Percentiles rank a stretch among this genome's conserved stretches.
Evolutionary conservation across 2,329 filamentous ascomycete genomes (phyloP).

Genomic region (Orbilia brochopaga): DNA sequence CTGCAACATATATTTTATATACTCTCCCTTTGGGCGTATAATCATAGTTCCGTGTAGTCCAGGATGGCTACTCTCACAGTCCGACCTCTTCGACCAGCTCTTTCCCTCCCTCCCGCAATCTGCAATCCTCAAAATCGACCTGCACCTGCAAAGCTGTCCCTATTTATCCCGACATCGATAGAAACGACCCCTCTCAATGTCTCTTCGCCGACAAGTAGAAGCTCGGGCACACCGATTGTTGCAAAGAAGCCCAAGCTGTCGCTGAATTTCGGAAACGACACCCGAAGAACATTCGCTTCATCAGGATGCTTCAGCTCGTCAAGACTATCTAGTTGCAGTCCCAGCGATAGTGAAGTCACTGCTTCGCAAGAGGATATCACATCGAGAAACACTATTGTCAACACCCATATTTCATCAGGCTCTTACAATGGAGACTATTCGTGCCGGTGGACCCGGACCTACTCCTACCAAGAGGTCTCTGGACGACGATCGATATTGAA

Average conservation of each 20-base stretch:
- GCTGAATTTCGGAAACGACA: slow-evolving; percentile 41
- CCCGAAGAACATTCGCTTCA: slow-evolving; percentile 21
- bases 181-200: slow-evolving; percentile 21
- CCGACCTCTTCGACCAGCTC: slow-evolving; percentile 48
- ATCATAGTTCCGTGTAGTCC: slow-evolving; percentile 32
- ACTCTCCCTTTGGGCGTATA: slow-evolving; percentile 11
- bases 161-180: slow-evolving; percentile 40
- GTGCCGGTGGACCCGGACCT: slow-evolving; percentile 45
- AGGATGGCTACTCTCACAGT: slow-evolving; percentile 49
- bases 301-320: slow-evolving; percentile 13
- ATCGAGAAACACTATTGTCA: slow-evolving; percentile 43
- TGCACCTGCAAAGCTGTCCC: slow-evolving; percentile 38
- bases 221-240: slow-evolving; percentile 37
- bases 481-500: slow-evolving; percentile 48
- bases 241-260: slow-evolving; percentile 44
- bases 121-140: slow-evolving; percentile 43
- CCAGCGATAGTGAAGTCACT: slow-evolving; percentile 37
- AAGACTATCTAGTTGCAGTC: slow-evolving; percentile 43
- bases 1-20: slow-evolving; percentile 5
- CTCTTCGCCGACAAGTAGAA: slow-evolving; percentile 43
- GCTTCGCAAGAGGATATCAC: slow-evolving; percentile 49
- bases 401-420: slow-evolving; percentile 39
- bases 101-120: slow-evolving; percentile 42
- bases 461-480: slow-evolving; percentile 41
- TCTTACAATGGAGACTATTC: slow-evolving; percentile 18